Evolutionary conservation across 768 basidiomycete genomes (phyloP).

Genomic region (Tulasnella sp.): DNA sequence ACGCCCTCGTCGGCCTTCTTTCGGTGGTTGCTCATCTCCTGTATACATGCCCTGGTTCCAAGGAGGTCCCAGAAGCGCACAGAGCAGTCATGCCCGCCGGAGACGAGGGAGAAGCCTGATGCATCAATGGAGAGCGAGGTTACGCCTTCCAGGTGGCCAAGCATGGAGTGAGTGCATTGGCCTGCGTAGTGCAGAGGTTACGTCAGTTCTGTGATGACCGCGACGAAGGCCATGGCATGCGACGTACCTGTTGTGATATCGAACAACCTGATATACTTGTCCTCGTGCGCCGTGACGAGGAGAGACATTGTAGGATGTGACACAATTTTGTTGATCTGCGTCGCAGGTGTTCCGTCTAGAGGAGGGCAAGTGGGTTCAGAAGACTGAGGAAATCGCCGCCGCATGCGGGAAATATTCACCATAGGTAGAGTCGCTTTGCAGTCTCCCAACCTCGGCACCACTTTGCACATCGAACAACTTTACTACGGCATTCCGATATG

Average conservation of each 20-base stretch:
- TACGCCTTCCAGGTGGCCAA: conserved; percentile 84
- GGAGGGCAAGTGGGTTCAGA: conserved; percentile 12
- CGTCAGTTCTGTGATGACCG: background rate
- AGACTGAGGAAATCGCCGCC: conserved; percentile 37
- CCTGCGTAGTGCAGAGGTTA: conserved; percentile 33
- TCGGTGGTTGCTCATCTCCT: conserved; percentile 83
- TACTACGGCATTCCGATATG: conserved; percentile 78
- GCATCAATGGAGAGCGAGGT: conserved; percentile 85
- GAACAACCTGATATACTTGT: conserved; percentile 85
- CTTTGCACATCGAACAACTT: conserved; percentile 87
- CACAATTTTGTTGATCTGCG: conserved; percentile 76
- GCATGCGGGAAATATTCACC: conserved; percentile 26
- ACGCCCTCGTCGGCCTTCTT: conserved; percentile 88
- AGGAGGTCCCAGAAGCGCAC: conserved; percentile 91
- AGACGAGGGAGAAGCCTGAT: conserved; percentile 76
- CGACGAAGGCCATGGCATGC: background rate
- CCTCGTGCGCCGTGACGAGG: conserved; percentile 85
- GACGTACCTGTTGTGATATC: conserved; percentile 68
- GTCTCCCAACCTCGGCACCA: conserved; percentile 56
- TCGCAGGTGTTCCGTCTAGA: conserved; percentile 66
- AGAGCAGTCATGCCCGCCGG: conserved; percentile 89
- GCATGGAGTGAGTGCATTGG: conserved; percentile 80
- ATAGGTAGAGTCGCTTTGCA: conserved; percentile 20
- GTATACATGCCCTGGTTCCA: conserved; percentile 66
- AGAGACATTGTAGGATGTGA: conserved; percentile 87